These are phyloP conservation scores for Fomes fomentarius DNA, from an alignment of 1,284 basidiomycete genomes.

Conservation along the genomic window DNA sequence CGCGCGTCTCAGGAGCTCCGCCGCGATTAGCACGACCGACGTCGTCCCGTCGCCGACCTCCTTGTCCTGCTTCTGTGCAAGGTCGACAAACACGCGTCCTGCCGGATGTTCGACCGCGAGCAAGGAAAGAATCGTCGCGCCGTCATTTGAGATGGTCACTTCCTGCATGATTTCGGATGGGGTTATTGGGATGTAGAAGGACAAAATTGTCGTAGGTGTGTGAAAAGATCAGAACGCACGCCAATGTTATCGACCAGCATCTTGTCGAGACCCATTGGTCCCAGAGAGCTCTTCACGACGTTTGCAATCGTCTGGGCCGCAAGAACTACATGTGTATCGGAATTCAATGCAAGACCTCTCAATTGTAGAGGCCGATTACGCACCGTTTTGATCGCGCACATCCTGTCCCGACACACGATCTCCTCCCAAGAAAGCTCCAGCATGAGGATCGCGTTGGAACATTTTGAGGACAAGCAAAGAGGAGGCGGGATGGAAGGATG, in stretches of 20 bases:
- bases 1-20: conserved; percentile 92
- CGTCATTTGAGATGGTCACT: conserved; percentile 99
- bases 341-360: neutral
- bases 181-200: neutral
- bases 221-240: conserved; percentile 52
- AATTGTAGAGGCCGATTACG: conserved; percentile 23
- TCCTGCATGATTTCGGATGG: conserved; percentile 56
- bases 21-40: conserved; percentile 97
- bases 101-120: conserved; percentile 94
- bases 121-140: conserved; percentile 95
- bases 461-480: conserved; percentile 40
- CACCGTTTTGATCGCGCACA: conserved; percentile 96
- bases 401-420: conserved; percentile 94
- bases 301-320: conserved; percentile 98
- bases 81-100: conserved; percentile 95
- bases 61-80: conserved; percentile 99
- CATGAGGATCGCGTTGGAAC: conserved; percentile 86
- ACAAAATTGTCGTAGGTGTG: no score
- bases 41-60: conserved; percentile 99
- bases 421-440: conserved; percentile 91
- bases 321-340: conserved; percentile 61
- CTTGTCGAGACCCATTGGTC: conserved; percentile 94
- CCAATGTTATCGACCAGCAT: conserved; percentile 99
- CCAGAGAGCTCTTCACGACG: conserved; percentile 95
- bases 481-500: neutral